Evolutionary conservation across 2,329 filamentous ascomycete species (phyloP).

Genomic region (Diplodia mutila): DNA sequence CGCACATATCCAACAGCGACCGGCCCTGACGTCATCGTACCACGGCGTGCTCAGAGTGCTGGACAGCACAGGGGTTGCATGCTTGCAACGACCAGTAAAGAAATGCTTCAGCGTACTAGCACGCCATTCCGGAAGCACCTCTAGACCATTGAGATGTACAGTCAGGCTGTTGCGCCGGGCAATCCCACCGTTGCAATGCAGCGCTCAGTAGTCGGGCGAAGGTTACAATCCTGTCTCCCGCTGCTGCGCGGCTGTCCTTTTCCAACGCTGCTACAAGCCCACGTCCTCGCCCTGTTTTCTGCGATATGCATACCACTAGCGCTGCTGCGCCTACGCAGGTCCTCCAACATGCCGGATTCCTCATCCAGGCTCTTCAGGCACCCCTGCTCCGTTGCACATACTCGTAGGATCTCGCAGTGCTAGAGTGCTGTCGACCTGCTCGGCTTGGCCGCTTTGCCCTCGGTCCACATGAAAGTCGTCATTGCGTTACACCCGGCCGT

Average conservation of each 20-base stretch:
- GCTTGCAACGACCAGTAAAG: neutral
- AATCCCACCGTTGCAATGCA: slow-evolving; percentile 23
- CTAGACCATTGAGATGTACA: neutral
- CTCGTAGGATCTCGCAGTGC: neutral
- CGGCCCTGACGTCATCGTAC: neutral
- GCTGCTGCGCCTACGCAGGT: neutral
- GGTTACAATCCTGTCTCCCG: neutral
- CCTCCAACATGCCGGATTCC: too few species aligned
- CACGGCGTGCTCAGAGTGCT: neutral
- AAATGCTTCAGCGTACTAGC: neutral
- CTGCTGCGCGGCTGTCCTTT: slow-evolving; percentile 6
- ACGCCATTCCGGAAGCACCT: neutral
- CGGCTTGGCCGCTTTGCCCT: neutral
- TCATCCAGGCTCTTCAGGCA: neutral
- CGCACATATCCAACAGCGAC: rapidly evolving
- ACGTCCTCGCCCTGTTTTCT: neutral
- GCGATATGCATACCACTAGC: neutral
- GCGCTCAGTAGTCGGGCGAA: neutral
- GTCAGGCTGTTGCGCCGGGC: neutral
- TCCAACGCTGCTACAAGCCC: too few species aligned
- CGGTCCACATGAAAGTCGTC: neutral
- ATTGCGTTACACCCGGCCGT: slow-evolving; percentile 2
- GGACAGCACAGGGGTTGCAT: neutral
- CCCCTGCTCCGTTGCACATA: neutral
- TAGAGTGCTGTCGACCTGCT: neutral